Base-by-base conservation (phyloP, 1,284 basidiomycete genomes). In the Ustilago sp. region DNA sequence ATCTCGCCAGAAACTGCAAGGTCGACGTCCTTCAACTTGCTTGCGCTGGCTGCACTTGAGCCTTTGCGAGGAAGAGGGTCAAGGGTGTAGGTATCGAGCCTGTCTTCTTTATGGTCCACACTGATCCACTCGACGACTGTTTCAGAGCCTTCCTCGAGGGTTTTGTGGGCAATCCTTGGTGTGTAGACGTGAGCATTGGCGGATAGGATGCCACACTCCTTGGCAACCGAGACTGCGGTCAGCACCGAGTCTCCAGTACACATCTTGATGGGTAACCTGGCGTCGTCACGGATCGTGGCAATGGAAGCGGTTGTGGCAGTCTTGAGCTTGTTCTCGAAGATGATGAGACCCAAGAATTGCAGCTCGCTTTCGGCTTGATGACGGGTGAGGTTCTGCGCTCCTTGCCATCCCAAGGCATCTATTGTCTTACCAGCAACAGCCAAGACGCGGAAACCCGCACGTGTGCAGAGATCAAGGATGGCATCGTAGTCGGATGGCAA, bases 241-340 rank as follows among this genome's bases (percentile, higher is more conserved):
- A 72, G 60, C 15, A 72, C 66, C 17, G 65, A 62, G 53, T 81
- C 80, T n/a, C 80, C 80, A 1, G 80, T 81, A 56, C 70, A 74
- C 69, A 81, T 78, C 61, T 80, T 80, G 59, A 68, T 70, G 6
- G 68, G 63, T 35, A 81, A 58, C 36, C 56, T 31, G 1, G 78
- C 80, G 12, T 80, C 66, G 19, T 76, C 48, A 6, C 59, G 38
- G 32, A 80, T 63, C 4, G 48, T 63, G n/a, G 63, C 73, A 23
- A 81, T 68, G 19, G 73, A 53, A 31, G 94, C 93, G 0, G 93
- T 89, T 0, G 97, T 98, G 12, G 93, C 95, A 4, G 93, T 91
- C 86, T 99, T 99, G 74, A 99, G 89, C 88, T 98, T 95, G 89
- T 99, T 99, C 87, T 99, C 97, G 83, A 99, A 99, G 64, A 99